Base-by-base conservation (phyloP, 2,329 filamentous ascomycete genomes). In the Epichloe aotearoae region DNA sequence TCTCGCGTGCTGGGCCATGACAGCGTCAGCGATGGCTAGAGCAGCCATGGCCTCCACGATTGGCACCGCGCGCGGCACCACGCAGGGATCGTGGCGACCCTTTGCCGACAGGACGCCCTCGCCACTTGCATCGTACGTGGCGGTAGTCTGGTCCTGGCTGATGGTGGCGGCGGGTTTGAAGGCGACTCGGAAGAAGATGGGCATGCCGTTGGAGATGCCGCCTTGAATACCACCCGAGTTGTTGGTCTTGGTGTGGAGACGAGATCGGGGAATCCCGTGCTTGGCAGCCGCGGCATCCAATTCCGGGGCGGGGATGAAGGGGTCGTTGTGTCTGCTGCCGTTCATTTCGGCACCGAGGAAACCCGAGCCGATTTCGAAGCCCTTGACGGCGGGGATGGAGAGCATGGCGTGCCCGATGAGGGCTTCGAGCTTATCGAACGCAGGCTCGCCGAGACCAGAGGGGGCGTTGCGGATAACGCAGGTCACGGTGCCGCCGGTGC, bases 161-260 rank as follows among this genome's bases (percentile, higher is more conserved):
- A 97, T 97, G 3, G 93, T 97, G 33, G 91, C 90, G 3, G 91
- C 83, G 10, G 91, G 87, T 76, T 97, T 97, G 80, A 97, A 97
- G 15, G 81, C 90, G 5, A 95, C 84, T 47, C 86, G 82, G 79
- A 97, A 97, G 76, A 93, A 97, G 71, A 97, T 88, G 53, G 83
- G 84, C 38, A 88, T 87, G 52, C 91, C 93, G 68, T 97, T 97
- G 47, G 86, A 84, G 69, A 97, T 97, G 49, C 91, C 91, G 42
- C 91, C 93, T 72, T 97, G 91, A 59, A 97, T 88, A 56, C 91
- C 93, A 12, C 91, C 91, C 2, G 85, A 91, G 74, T 95, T 89
- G 74, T 97, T 97, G 26, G 91, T 96, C 73, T 85, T 86, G 51
- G 91, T 96, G 8, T 82, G 84, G 49, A 96, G 77, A 55, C 74